Evolutionary conservation across 495 filamentous ascomycete genomes (phyloP).

Genomic region (Talaromyces liani): DNA sequence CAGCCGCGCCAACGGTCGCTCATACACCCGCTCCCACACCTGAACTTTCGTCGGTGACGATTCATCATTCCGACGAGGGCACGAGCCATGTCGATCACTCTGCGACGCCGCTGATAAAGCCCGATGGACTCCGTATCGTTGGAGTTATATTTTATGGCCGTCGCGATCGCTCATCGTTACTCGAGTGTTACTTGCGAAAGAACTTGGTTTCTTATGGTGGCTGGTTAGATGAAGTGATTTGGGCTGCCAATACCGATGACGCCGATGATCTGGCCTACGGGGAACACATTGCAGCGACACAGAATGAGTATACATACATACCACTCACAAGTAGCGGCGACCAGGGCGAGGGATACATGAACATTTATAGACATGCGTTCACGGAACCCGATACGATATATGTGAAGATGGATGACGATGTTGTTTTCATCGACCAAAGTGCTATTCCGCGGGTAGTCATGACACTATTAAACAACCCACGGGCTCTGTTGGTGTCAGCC

Average conservation of each 20-base stretch:
- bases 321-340: constrained; percentile 8
- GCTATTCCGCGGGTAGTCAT: constrained; percentile 37
- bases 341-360: constrained; percentile 18
- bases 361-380: constrained; percentile 17
- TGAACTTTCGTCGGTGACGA: constrained; percentile 7
- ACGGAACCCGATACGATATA: constrained; percentile 33
- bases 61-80: constrained; percentile 6
- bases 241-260: constrained; percentile 35
- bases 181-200: constrained; percentile 38
- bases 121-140: constrained; percentile 13
- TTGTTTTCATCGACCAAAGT: constrained; percentile 41
- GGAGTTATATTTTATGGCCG: constrained; percentile 38
- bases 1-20: background rate
- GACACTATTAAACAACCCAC: constrained; percentile 32
- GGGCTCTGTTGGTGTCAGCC: constrained; percentile 35
- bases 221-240: constrained; percentile 38
- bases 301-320: constrained; percentile 14
- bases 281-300: constrained; percentile 16
- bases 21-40: background rate
- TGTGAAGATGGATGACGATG: constrained; percentile 46
- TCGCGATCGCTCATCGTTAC: constrained; percentile 31
- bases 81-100: constrained; percentile 8
- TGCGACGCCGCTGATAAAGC: constrained; percentile 3
- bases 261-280: constrained; percentile 36
- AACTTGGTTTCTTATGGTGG: constrained; percentile 38